phyloP scores from a whole-genome alignment of 768 basidiomycete genomes.

The Calocera viscosa region DNA sequence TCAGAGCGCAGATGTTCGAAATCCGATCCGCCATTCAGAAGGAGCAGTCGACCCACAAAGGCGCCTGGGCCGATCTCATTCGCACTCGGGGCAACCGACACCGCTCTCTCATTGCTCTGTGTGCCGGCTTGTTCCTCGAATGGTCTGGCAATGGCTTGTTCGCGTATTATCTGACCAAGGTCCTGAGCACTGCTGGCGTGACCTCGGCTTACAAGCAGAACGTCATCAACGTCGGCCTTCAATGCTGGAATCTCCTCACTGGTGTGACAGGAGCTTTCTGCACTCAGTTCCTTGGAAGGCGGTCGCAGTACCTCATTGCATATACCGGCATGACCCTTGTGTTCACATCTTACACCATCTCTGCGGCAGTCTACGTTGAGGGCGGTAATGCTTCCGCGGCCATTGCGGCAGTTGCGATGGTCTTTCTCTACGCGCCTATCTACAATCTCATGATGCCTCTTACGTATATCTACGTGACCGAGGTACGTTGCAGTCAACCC shows the following conservation, averaged over 20 bases:
- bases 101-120: constrained; percentile 34
- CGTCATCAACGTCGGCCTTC: constrained; percentile 43
- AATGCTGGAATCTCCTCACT: constrained; percentile 45
- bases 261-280: constrained; percentile 38
- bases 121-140: constrained; percentile 11
- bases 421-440: constrained; percentile 42
- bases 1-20: constrained; percentile 46
- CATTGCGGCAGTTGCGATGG: constrained; percentile 17
- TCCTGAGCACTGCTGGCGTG: constrained; percentile 30
- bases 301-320: not conserved
- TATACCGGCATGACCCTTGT: constrained; percentile 1
- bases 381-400: not conserved
- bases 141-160: constrained; percentile 6
- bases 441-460: constrained; percentile 25
- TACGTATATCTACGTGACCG: not conserved
- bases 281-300: not conserved
- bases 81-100: constrained; percentile 40
- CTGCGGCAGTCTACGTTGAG: not conserved
- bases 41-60: constrained; percentile 31
- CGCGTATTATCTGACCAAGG: not conserved
- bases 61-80: constrained; percentile 38
- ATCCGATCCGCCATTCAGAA: constrained; percentile 36
- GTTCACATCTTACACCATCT: not conserved
- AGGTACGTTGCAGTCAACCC: not conserved
- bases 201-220: constrained; percentile 41